Percentiles rank a stretch among this genome's conserved stretches.
phyloP scores from a whole-genome alignment of 2,329 filamentous ascomycete genomes.

The Aspergillus hiratsukae region DNA sequence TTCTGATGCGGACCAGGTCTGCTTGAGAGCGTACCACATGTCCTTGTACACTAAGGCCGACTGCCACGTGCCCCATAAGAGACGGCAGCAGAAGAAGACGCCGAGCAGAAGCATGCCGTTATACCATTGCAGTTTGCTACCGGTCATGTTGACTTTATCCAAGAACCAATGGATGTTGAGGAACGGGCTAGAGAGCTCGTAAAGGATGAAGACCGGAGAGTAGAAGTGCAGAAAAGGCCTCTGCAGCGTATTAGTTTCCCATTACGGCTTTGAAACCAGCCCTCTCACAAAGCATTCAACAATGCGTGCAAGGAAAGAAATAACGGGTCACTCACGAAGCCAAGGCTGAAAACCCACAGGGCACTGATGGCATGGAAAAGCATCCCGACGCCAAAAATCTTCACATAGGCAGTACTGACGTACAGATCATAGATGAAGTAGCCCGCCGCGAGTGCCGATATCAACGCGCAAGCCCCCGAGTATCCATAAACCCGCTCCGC shows the following conservation, averaged over 20 bases:
- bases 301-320: background rate
- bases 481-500: slow-evolving; percentile 58
- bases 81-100: slow-evolving; percentile 58
- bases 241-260: slow-evolving; percentile 32
- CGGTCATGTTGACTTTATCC: slow-evolving; percentile 63
- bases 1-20: slow-evolving; percentile 32
- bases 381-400: slow-evolving; percentile 58
- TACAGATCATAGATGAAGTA: slow-evolving; percentile 63
- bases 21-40: slow-evolving; percentile 51
- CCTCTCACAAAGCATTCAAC: background rate
- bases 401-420: slow-evolving; percentile 52
- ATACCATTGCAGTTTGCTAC: slow-evolving; percentile 57
- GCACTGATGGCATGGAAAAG: slow-evolving; percentile 59
- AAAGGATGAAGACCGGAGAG: slow-evolving; percentile 61
- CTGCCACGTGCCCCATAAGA: slow-evolving; percentile 60
- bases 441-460: slow-evolving; percentile 57
- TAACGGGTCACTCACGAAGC: slow-evolving; percentile 52
- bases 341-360: slow-evolving; percentile 57
- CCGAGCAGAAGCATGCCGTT: slow-evolving; percentile 57
- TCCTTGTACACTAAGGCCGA: slow-evolving; percentile 56
- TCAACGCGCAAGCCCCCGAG: slow-evolving; percentile 54
- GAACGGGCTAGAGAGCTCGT: slow-evolving; percentile 63
- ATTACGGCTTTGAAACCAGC: background rate
- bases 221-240: slow-evolving; percentile 64
- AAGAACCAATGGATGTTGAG: slow-evolving; percentile 68